These are phyloP conservation scores for Zymoseptoria crescenta DNA, from an alignment of 2,329 filamentous ascomycete genomes.

Conservation along the genomic window DNA sequence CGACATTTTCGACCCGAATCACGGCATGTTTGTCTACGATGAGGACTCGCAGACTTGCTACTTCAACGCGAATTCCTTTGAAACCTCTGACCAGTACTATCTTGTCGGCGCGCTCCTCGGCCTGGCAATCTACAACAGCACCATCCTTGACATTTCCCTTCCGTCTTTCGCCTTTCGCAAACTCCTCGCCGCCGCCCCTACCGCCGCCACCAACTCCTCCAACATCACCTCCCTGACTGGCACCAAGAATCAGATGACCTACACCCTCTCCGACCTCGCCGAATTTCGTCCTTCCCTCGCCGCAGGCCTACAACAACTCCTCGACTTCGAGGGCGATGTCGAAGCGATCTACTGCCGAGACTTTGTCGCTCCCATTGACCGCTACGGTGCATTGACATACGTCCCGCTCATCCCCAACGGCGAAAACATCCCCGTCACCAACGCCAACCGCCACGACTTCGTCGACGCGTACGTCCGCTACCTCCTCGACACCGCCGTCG, in stretches of 20 bases:
- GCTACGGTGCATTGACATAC: conserved; percentile 60
- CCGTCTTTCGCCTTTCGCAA: conserved; percentile 88
- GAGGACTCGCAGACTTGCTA: conserved; percentile 87
- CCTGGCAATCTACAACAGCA: conserved; percentile 89
- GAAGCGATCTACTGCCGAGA: conserved; percentile 72
- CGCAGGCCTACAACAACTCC: conserved; percentile 62
- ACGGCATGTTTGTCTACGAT: conserved; percentile 88
- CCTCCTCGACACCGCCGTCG: conserved; percentile 67
- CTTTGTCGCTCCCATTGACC: conserved; percentile 69
- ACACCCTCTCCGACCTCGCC: conserved; percentile 72
- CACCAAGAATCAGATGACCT: conserved; percentile 49
- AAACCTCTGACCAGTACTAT: conserved; percentile 87
- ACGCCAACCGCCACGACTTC: conserved; percentile 73
- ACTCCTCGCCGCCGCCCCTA: conserved; percentile 68
- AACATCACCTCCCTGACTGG: conserved; percentile 31
- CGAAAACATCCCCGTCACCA: conserved; percentile 70
- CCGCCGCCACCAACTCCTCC: conserved; percentile 49
- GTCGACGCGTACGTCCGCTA: conserved; percentile 78
- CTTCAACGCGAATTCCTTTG: conserved; percentile 84
- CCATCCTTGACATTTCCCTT: conserved; percentile 79
- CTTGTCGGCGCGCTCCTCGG: conserved; percentile 81
- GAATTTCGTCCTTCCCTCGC: conserved; percentile 74
- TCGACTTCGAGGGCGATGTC: conserved; percentile 80
- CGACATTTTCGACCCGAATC: conserved; percentile 84
- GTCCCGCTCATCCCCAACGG: conserved; percentile 69